Conservation (phyloP, 2,329 filamentous ascomycete genomes). For the Alternaria sp. region DNA sequence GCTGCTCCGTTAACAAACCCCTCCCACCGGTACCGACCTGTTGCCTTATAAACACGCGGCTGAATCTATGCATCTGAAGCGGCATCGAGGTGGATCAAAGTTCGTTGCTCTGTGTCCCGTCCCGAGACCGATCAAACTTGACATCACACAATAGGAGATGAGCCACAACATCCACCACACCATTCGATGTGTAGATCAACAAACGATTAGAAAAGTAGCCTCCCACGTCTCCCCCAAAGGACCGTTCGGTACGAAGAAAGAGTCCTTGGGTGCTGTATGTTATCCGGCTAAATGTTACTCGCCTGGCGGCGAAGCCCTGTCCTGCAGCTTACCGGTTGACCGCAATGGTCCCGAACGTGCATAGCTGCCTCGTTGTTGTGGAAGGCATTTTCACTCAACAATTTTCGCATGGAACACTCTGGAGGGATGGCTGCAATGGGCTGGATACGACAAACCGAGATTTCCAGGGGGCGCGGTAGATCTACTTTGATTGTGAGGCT, state of each 20-base stretch:
- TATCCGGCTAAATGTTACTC: constrained; percentile 43
- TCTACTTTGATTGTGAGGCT: constrained; percentile 27
- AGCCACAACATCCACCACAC: background rate
- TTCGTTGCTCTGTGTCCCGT: background rate
- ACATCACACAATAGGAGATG: background rate
- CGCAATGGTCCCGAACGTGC: constrained; percentile 1
- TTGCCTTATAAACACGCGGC: constrained; percentile 1
- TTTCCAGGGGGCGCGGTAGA: background rate
- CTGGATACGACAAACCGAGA: background rate
- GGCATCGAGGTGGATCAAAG: background rate
- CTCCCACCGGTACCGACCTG: background rate
- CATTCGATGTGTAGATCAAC: background rate
- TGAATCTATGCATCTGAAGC: background rate
- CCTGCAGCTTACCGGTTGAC: constrained; percentile 23
- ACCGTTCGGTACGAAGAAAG: background rate
- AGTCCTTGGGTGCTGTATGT: constrained; percentile 13
- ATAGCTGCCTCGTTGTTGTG: background rate
- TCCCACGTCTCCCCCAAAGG: background rate
- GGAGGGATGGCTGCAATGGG: background rate
- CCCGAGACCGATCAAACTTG: background rate
- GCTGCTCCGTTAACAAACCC: background rate
- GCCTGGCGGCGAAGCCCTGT: constrained; percentile 5
- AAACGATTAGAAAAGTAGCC: background rate
- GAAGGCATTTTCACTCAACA: background rate
- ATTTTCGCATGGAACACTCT: background rate